phyloP scores from a whole-genome alignment of 345 rosid genomes.

The Linum tenue region DNA sequence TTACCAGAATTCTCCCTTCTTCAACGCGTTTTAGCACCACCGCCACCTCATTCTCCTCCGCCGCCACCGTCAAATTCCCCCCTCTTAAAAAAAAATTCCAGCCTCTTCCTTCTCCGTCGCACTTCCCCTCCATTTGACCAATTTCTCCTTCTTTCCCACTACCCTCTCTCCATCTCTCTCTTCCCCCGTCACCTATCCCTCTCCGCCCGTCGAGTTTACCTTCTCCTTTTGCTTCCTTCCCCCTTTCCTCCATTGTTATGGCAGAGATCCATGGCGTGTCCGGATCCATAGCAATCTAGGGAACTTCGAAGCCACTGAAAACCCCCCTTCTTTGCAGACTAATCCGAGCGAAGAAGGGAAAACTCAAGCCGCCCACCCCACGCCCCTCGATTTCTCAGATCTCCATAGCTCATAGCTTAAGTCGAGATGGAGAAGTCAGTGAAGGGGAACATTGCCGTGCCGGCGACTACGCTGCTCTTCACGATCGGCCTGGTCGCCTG shows the following conservation, averaged over 20 bases:
- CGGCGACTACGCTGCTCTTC: slow-evolving; percentile 42
- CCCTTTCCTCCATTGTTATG: slow-evolving; percentile 5
- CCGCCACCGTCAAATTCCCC: background rate
- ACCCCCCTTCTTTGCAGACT: background rate
- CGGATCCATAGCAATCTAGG: background rate
- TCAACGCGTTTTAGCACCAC: slow-evolving; percentile 4
- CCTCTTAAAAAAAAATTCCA: background rate
- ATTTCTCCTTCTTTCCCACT: background rate
- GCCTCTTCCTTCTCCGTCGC: slow-evolving; percentile 1
- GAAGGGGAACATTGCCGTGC: background rate
- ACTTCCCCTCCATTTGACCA: background rate
- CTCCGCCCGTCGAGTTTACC: background rate
- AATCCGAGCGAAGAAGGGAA: background rate
- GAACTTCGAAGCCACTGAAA: slow-evolving; percentile 1
- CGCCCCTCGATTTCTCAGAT: slow-evolving; percentile 1
- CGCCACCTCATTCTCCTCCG: background rate
- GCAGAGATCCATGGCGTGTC: slow-evolving; percentile 18
- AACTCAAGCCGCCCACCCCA: background rate
- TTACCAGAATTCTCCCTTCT: no score
- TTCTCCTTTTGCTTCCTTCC: background rate
- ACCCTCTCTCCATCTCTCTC: background rate
- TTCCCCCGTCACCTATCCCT: background rate
- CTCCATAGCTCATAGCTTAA: background rate
- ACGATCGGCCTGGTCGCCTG: slow-evolving; percentile 76
- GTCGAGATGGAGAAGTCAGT: background rate